Evolutionary conservation across 208 protist genomes (phyloP).

Genomic region (Wallacemonas sp.): DNA sequence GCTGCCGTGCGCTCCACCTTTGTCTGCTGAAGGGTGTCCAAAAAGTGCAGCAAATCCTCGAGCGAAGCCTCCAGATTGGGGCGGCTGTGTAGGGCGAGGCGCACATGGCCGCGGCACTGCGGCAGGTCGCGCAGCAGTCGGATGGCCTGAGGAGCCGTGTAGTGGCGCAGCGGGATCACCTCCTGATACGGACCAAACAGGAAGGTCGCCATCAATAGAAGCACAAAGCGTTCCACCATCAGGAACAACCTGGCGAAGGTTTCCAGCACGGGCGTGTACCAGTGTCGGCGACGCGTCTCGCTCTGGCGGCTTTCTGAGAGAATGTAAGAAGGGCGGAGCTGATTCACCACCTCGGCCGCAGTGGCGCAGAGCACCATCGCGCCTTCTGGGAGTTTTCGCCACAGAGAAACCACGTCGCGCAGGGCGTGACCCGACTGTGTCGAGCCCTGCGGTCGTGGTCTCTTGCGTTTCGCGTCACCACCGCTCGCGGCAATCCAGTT

Average conservation of each 20-base stretch:
- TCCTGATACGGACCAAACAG: constrained; percentile 73
- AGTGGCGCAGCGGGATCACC: constrained; percentile 37
- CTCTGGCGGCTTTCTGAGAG: constrained; percentile 35
- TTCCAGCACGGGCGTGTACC: constrained; percentile 19
- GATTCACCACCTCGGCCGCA: neutral
- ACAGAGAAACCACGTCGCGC: neutral
- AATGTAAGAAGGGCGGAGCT: constrained; percentile 34
- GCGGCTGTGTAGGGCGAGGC: constrained; percentile 56
- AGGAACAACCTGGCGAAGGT: constrained; percentile 22
- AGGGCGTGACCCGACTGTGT: too few species aligned
- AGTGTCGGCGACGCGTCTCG: neutral
- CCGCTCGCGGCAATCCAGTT: constrained; percentile 16
- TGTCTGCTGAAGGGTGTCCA: constrained; percentile 48
- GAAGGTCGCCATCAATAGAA: constrained; percentile 66
- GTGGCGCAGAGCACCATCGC: constrained; percentile 12
- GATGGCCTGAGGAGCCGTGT: constrained; percentile 37
- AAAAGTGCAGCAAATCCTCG: constrained; percentile 55
- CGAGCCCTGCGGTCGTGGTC: too few species aligned
- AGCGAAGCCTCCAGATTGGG: constrained; percentile 52
- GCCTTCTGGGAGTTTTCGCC: neutral
- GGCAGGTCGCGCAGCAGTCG: constrained; percentile 43
- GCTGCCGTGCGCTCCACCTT: too few species aligned
- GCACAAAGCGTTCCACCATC: constrained; percentile 40
- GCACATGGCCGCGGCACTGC: constrained; percentile 51
- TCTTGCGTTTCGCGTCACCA: too few species aligned